Evolutionary conservation across 345 rosid species (phyloP).

Genomic region (Linum tenue): DNA sequence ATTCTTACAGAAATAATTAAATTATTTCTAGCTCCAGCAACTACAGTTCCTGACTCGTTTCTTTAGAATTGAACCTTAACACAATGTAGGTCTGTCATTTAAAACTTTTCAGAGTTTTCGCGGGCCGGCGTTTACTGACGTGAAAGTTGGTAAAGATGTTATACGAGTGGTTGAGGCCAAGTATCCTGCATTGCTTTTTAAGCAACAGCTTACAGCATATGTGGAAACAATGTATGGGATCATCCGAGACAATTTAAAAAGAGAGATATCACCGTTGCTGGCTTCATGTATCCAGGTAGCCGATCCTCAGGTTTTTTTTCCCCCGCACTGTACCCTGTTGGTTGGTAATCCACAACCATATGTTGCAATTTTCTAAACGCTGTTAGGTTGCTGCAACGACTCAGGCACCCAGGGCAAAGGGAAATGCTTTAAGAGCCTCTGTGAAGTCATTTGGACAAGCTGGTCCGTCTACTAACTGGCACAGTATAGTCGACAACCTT

Average conservation of each 20-base stretch:
- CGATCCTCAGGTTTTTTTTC: not conserved
- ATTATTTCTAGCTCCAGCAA: not conserved
- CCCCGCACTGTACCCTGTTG: not conserved
- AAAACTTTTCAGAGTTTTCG: constrained; percentile 3
- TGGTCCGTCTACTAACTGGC: constrained; percentile 14
- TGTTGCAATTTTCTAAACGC: constrained; percentile 8
- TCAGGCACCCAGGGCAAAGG: constrained; percentile 19
- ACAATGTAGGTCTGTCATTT: not conserved
- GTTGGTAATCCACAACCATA: not conserved
- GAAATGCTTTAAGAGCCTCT: constrained; percentile 12
- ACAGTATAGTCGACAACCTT: constrained; percentile 16
- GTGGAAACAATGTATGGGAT: constrained; percentile 10
- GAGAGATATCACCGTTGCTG: constrained; percentile 1
- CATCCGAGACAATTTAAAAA: constrained; percentile 5
- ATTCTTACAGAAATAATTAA: not conserved
- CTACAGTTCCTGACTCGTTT: not conserved
- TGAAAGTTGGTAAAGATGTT: constrained; percentile 3
- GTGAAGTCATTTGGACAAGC: constrained; percentile 1
- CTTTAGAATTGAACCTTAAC: not conserved
- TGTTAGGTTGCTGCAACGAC: not conserved
- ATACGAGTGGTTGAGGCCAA: constrained; percentile 2
- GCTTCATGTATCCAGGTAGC: constrained; percentile 9
- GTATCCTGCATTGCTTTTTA: constrained; percentile 12
- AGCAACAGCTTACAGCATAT: constrained; percentile 9
- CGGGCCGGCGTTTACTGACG: not conserved